These are phyloP conservation scores for Triticum aestivum DNA, from an alignment of 176 grass and related monocot genomes.

Conservation along the genomic window DNA sequence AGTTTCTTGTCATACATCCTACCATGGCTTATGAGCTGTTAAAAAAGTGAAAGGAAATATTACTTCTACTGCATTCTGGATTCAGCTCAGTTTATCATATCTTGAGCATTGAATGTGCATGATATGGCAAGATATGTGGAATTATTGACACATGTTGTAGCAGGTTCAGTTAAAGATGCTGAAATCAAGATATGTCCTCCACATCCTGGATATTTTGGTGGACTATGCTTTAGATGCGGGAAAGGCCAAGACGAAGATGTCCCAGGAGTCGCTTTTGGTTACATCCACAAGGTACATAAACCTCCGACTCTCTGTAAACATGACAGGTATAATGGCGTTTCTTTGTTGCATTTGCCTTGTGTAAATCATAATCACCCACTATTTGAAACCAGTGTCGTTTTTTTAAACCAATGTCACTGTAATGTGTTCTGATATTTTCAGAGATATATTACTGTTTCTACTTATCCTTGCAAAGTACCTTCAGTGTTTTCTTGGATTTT, in stretches of 20 bases:
- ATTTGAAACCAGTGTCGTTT: not conserved
- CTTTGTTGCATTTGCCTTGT: not conserved
- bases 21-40: not conserved
- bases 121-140: constrained; percentile 13
- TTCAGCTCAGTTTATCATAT: not conserved
- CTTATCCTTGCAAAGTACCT: not conserved
- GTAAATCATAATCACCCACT: not conserved
- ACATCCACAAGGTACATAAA: constrained; percentile 76
- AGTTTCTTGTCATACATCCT: not conserved
- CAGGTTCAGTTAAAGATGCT: constrained; percentile 44
- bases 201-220: constrained; percentile 69
- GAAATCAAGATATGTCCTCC: constrained; percentile 45
- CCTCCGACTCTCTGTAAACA: not conserved
- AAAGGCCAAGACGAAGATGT: constrained; percentile 56
- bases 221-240: constrained; percentile 60
- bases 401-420: not conserved
- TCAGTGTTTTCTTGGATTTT: constrained; percentile 1
- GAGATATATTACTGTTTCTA: not conserved
- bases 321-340: not conserved
- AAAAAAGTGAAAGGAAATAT: not conserved
- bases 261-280: constrained; percentile 74
- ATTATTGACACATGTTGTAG: constrained; percentile 19
- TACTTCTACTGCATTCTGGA: not conserved
- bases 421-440: not conserved
- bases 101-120: not conserved